A percentile compares a stretch with the other conserved stretches of the same genome.
phyloP scores from a whole-genome alignment of 148 eudicot genomes.

The Arbutus unedo region DNA sequence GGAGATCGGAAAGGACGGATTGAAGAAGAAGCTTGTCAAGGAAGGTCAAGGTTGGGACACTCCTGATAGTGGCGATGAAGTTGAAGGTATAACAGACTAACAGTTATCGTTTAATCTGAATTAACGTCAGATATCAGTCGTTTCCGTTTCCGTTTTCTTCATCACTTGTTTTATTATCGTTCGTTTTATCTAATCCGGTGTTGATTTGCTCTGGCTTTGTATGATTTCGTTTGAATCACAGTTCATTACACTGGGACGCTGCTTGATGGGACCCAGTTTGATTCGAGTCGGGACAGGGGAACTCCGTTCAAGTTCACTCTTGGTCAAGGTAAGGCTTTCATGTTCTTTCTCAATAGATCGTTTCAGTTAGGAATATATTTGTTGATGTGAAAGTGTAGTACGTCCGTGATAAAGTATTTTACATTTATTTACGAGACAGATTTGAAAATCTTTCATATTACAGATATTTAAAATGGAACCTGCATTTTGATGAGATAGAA shows the following conservation, averaged over 20 bases:
- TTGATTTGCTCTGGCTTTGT: background rate
- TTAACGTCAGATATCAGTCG: background rate
- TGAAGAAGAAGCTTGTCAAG: slow-evolving; percentile 91
- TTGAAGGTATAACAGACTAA: slow-evolving; percentile 75
- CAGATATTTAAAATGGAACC: background rate
- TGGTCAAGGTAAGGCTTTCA: slow-evolving; percentile 62
- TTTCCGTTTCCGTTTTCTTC: background rate
- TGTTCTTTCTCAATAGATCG: background rate
- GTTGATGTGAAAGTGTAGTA: background rate
- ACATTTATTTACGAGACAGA: too few relatives aligned
- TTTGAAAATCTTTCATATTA: too few relatives aligned
- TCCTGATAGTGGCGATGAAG: slow-evolving; percentile 91
- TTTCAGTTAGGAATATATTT: background rate
- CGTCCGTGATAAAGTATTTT: background rate
- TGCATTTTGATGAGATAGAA: background rate
- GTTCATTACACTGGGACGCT: slow-evolving; percentile 95
- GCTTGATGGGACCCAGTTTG: slow-evolving; percentile 92
- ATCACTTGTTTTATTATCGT: background rate
- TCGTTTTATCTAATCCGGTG: background rate
- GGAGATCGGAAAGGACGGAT: slow-evolving; percentile 69
- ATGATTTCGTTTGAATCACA: slow-evolving; percentile 28
- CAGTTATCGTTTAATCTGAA: background rate
- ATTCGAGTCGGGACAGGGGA: slow-evolving; percentile 84
- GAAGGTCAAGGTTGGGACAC: slow-evolving; percentile 86
- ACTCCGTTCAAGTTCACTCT: slow-evolving; percentile 86